Conservation (phyloP, 306 rosid species). For the Fagus crenata region DNA sequence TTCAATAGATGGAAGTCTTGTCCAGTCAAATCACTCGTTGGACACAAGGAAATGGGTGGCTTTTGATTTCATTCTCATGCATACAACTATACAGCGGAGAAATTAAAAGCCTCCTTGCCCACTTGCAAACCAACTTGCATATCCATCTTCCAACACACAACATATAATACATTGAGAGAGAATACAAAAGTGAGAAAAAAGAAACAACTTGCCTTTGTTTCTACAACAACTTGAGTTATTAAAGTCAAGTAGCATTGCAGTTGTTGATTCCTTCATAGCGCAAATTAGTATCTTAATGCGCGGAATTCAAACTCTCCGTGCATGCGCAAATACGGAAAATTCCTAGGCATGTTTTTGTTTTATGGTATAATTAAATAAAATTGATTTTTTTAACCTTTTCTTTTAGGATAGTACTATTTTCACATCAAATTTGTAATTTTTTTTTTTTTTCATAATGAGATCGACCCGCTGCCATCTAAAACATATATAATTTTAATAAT, state of each 20-base stretch:
- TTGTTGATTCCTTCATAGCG: constrained; percentile 41
- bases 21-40: constrained; percentile 30
- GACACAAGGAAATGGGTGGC: constrained; percentile 12
- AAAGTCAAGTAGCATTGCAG: constrained; percentile 40
- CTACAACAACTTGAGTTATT: constrained; percentile 40
- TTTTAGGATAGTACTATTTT: no score
- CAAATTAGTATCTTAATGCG: constrained; percentile 14
- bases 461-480: no score
- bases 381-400: no score
- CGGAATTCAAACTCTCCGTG: constrained; percentile 16
- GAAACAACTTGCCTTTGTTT: constrained; percentile 49
- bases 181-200: constrained; percentile 18
- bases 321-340: constrained; percentile 14
- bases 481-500: no score
- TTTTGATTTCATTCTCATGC: constrained; percentile 15
- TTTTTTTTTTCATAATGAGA: no score
- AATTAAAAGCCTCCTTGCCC: constrained; percentile 40
- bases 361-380: no score
- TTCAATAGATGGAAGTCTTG: background rate
- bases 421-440: no score
- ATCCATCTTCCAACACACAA: constrained; percentile 17
- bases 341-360: constrained; percentile 10
- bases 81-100: constrained; percentile 1
- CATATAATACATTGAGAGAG: constrained; percentile 1
- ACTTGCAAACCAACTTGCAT: constrained; percentile 64